Percentiles rank a stretch among this genome's conserved stretches.
phyloP scores from a whole-genome alignment of 73 alveolate species.

The Breviolum minutum region DNA sequence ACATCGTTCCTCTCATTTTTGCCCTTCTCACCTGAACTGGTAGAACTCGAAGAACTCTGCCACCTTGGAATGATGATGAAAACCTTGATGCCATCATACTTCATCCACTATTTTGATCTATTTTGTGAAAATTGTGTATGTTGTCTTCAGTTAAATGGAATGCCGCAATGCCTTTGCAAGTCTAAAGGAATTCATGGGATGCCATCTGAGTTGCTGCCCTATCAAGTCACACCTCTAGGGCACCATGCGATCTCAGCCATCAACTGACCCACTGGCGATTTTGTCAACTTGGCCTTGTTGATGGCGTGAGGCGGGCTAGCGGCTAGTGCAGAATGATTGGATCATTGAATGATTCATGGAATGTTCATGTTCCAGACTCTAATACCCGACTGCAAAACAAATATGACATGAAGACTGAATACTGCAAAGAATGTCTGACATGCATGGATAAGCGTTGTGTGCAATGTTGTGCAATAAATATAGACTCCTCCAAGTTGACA shows the following conservation, averaged over 20 bases:
- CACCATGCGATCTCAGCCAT: slow-evolving; percentile 71
- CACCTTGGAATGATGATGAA: slow-evolving; percentile 15
- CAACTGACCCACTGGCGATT: slow-evolving; percentile 79
- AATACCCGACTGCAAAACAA: no score
- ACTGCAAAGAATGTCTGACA: no score
- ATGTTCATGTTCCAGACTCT: no score
- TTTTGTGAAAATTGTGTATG: no score
- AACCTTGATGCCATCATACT: no score
- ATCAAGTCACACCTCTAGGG: neutral
- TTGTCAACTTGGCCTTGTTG: slow-evolving; percentile 53
- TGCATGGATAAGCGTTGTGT: neutral
- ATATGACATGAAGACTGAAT: no score
- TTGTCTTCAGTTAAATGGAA: no score
- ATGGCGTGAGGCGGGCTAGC: neutral
- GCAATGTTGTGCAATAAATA: neutral
- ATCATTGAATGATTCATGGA: no score
- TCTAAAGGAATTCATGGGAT: no score
- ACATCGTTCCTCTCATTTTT: neutral
- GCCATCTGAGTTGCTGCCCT: no score
- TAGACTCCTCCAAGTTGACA: neutral
- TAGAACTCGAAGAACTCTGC: slow-evolving; percentile 91
- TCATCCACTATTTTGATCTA: no score
- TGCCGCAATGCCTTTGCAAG: no score
- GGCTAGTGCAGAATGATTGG: neutral
- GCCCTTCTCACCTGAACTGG: slow-evolving; percentile 50